These are phyloP conservation scores for Podaxis rugospora DNA, from an alignment of 768 basidiomycete species.

Conservation along the genomic window DNA sequence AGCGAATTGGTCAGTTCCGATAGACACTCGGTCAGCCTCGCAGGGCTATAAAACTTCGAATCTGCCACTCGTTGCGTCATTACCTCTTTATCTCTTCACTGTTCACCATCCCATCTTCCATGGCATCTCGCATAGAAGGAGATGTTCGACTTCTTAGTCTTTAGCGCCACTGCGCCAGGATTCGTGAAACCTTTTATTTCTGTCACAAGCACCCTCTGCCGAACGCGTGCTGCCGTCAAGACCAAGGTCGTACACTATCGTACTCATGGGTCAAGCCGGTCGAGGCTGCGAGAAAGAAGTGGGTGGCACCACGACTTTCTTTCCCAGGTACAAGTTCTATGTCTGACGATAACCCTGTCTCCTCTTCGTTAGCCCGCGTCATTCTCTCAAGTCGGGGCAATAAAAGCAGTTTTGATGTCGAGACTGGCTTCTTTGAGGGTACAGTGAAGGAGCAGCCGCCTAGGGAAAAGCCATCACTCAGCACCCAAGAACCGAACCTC, in stretches of 20 bases:
- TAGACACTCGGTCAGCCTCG: not conserved
- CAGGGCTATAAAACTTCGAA: not conserved
- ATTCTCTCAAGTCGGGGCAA: not conserved
- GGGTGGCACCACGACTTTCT: not conserved
- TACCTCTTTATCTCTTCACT: not conserved
- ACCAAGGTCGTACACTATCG: not conserved
- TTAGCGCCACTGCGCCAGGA: not conserved
- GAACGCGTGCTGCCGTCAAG: not conserved
- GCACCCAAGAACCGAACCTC: not conserved
- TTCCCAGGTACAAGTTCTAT: not conserved
- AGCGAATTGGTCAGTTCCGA: not conserved
- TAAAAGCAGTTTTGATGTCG: not conserved
- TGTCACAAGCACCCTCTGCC: not conserved
- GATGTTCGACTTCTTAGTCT: not conserved
- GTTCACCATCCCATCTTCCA: not conserved
- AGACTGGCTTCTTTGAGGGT: not conserved
- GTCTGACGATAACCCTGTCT: not conserved
- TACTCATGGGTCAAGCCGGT: not conserved
- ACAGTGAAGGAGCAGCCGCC: not conserved
- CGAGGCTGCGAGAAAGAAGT: not conserved
- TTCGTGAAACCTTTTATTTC: not conserved
- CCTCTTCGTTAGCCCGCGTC: not conserved
- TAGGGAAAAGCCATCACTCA: not conserved
- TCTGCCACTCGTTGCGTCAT: not conserved
- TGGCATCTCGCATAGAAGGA: not conserved